These are phyloP conservation scores for Diaporthe amygdali DNA, from an alignment of 2,329 filamentous ascomycete genomes.

Conservation along the genomic window DNA sequence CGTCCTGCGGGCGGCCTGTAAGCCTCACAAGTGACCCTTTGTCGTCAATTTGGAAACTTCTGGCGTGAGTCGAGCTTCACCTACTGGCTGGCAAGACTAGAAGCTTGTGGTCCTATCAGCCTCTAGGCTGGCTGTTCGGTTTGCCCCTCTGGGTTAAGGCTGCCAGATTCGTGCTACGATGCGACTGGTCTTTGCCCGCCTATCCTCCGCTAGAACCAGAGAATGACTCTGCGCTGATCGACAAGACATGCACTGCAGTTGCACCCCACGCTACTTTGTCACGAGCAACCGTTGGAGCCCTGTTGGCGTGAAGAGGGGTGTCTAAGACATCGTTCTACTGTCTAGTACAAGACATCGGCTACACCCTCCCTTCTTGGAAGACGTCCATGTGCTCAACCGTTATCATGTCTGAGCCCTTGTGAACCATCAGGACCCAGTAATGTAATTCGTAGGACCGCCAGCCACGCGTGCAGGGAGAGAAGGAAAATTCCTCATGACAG, in stretches of 20 bases:
- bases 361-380: not conserved
- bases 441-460: not conserved
- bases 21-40: not conserved
- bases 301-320: not conserved
- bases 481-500: not conserved
- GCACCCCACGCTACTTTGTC: slow-evolving; percentile 6
- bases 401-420: slow-evolving; percentile 17
- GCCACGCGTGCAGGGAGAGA: not conserved
- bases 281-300: slow-evolving; percentile 8
- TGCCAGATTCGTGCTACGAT: not conserved
- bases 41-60: not conserved
- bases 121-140: not conserved
- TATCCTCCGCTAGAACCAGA: slow-evolving; percentile 3
- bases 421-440: not conserved
- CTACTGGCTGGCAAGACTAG: not conserved
- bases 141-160: not conserved
- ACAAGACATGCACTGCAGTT: not conserved
- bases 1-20: not conserved
- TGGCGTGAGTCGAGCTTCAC: slow-evolving; percentile 8
- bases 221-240: slow-evolving; percentile 12
- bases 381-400: slow-evolving; percentile 14
- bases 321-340: slow-evolving; percentile 1
- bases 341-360: slow-evolving; percentile 10
- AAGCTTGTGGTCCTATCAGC: slow-evolving; percentile 5
- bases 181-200: not conserved